Base-by-base conservation (phyloP, 2,329 filamentous ascomycete species). In the Neonectria sp. region DNA sequence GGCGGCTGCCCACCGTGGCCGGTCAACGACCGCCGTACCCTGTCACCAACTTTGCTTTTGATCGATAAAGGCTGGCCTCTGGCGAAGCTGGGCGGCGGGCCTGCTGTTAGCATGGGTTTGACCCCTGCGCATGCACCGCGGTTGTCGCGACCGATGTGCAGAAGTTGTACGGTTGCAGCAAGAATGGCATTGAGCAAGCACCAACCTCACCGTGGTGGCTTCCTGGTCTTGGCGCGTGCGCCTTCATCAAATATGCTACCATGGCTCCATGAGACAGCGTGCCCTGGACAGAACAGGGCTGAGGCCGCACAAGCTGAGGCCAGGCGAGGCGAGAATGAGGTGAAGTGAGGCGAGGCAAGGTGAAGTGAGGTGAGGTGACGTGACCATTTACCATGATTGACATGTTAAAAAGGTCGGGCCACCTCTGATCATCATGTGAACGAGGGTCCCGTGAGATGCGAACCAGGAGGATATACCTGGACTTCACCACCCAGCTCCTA, bases 31-130 rank as follows among this genome's bases (percentile, higher is more conserved):
- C 60, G 46, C 65, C 45, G 53, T 65, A 52, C 71, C 73, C 70
- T 71, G 70, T 74, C 53, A 37, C 33, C 31, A 68, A 66, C 55
- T 69, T 74, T 66, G 68, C 69, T 74, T 72, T 75, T 61, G 60
- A 67, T 69, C 66, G 67, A 74, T 74, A 67, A 65, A 71, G 48
- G 59, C 67, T 72, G 71, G 49, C 45, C 55, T 21, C 21, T 21
- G 21, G 21, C 21, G 21, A 21, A 21, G 21, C 21, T 21, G 21
- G 21, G 21, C 21, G 21, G 21, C 53, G 40, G 52, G 59, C 40
- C 40, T 21, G 6, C n/a, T 43, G 40, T 9, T 43, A n/a, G 40
- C 40, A 56, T 69, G 69, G 69, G 71, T 68, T 60, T 62, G 62
- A 69, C 67, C 71, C 73, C 65, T 75, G 71, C 60, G 55, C 40